These are phyloP conservation scores for Phragmites australis DNA, from an alignment of 176 grass and related monocot species.

Conservation along the genomic window DNA sequence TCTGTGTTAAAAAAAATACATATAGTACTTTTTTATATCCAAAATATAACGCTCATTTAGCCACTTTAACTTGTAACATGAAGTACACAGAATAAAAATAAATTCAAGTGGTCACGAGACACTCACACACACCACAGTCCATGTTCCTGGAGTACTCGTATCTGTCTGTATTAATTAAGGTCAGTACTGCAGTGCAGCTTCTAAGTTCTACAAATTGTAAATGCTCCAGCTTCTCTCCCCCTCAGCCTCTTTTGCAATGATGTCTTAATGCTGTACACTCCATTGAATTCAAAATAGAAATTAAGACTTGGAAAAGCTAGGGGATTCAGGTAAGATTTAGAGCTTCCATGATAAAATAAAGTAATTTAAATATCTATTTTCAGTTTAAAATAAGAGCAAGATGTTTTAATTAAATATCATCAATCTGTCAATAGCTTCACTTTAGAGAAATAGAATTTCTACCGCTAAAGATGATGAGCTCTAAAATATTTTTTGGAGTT, in stretches of 20 bases:
- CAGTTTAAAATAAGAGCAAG: no score
- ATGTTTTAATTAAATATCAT: no score
- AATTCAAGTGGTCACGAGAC: constrained; percentile 17
- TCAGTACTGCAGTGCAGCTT: constrained; percentile 29
- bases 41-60: not conserved
- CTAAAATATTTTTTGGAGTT: no score
- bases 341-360: no score
- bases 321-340: no score
- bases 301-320: no score
- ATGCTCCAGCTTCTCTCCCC: constrained; percentile 48
- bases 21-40: no score
- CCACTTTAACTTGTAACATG: not conserved
- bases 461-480: no score
- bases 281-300: constrained; percentile 38
- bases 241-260: constrained; percentile 40
- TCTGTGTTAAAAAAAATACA: no score
- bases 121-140: not conserved
- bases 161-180: constrained; percentile 31
- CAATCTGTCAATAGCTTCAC: no score
- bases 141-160: not conserved
- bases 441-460: no score
- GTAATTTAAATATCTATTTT: no score
- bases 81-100: not conserved
- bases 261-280: constrained; percentile 7
- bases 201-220: constrained; percentile 39